phyloP scores from a whole-genome alignment of 2,329 filamentous ascomycete species.

The Seiridium cupressi region DNA sequence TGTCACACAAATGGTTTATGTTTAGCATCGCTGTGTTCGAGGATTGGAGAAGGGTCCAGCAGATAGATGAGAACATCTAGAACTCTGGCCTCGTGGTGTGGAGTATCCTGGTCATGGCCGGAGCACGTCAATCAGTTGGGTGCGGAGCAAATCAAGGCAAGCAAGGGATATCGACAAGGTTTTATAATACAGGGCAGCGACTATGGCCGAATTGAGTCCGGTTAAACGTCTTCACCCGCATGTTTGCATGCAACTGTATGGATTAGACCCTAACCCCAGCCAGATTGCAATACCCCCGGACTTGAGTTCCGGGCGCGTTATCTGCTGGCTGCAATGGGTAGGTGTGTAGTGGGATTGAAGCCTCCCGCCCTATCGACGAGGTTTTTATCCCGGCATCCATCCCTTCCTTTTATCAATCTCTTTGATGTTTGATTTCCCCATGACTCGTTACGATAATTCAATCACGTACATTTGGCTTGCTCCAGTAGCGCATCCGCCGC shows the following conservation, averaged over 20 bases:
- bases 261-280: not conserved
- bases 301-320: not conserved
- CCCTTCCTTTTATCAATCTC: not conserved
- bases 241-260: not conserved
- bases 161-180: constrained; percentile 3
- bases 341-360: not conserved
- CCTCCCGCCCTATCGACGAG: not conserved
- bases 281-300: constrained; percentile 5
- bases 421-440: not conserved
- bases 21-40: too few species aligned
- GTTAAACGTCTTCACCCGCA: not conserved
- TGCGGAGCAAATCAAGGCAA: not conserved
- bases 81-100: not conserved
- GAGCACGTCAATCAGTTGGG: not conserved
- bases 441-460: not conserved
- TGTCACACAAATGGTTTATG: too few species aligned
- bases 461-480: not conserved
- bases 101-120: not conserved
- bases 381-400: not conserved
- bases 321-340: constrained; percentile 1
- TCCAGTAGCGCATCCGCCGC: not conserved
- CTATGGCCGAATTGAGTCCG: constrained; percentile 2
- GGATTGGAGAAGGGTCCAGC: too few species aligned
- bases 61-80: too few species aligned
- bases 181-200: not conserved